Evolutionary conservation across 345 rosid species (phyloP).

Genomic region (Brassica rapa): DNA sequence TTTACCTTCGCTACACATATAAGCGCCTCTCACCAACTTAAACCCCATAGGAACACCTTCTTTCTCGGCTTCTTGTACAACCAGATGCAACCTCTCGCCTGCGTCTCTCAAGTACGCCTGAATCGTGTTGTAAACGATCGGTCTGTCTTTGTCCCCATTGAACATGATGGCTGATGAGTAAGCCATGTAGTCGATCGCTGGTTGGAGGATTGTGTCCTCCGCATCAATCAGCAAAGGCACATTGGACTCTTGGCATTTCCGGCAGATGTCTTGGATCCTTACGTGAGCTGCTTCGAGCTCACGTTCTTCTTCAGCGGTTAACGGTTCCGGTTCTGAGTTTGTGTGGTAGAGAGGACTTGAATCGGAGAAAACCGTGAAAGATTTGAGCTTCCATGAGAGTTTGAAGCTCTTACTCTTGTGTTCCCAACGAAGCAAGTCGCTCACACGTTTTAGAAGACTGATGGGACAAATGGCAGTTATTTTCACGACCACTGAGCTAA

Average conservation of each 20-base stretch:
- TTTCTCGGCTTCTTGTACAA: constrained; percentile 54
- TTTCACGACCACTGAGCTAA: constrained; percentile 71
- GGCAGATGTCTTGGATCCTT: constrained; percentile 59
- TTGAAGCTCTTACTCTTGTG: constrained; percentile 52
- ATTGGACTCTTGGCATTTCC: constrained; percentile 52
- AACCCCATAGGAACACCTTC: constrained; percentile 68
- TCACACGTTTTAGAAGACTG: constrained; percentile 59
- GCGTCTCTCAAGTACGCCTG: constrained; percentile 89
- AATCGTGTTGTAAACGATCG: constrained; percentile 67
- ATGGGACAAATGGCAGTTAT: constrained; percentile 81
- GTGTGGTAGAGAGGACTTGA: constrained; percentile 82
- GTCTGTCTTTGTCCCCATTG: constrained; percentile 49
- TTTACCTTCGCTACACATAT: constrained; percentile 68
- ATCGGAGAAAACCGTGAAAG: constrained; percentile 66
- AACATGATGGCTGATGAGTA: constrained; percentile 54
- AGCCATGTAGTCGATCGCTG: constrained; percentile 82
- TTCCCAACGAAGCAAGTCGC: constrained; percentile 87
- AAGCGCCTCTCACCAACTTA: constrained; percentile 90
- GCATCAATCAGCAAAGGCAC: constrained; percentile 70
- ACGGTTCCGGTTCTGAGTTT: constrained; percentile 54
- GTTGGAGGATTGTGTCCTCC: constrained; percentile 78
- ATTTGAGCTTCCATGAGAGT: constrained; percentile 74
- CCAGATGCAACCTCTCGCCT: constrained; percentile 58
- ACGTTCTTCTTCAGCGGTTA: constrained; percentile 59
- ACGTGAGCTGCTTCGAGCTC: constrained; percentile 57